Percentiles rank a stretch among this genome's conserved stretches.
Evolutionary conservation across 2,329 filamentous ascomycete genomes (phyloP).

Genomic region (Alternaria tenuissima): DNA sequence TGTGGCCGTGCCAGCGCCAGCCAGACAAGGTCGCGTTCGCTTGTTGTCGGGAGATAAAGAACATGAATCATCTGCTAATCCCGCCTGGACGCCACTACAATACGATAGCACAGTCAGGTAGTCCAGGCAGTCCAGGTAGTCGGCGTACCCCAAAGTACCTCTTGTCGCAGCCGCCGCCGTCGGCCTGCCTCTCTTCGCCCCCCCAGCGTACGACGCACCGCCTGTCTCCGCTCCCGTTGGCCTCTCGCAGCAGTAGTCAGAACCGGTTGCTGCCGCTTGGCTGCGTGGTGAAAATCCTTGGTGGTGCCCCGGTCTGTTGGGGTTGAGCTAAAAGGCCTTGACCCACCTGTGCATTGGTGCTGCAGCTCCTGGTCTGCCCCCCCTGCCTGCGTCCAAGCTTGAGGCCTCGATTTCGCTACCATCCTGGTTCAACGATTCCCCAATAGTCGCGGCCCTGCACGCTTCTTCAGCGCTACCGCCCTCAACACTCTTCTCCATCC

Average conservation of each 20-base stretch:
- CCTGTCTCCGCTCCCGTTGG: slow-evolving; percentile 22
- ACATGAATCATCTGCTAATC: slow-evolving; percentile 11
- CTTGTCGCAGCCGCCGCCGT: slow-evolving; percentile 26
- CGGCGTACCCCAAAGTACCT: slow-evolving; percentile 21
- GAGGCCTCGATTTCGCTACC: slow-evolving; percentile 40
- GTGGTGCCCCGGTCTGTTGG: slow-evolving; percentile 44
- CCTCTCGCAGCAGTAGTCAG: slow-evolving; percentile 13
- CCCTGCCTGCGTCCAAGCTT: slow-evolving; percentile 26
- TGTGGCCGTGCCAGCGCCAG: slow-evolving; percentile 25
- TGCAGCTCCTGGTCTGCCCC: slow-evolving; percentile 22
- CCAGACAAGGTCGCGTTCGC: slow-evolving; percentile 28
- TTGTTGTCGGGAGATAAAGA: slow-evolving; percentile 29
- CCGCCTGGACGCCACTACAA: slow-evolving; percentile 6
- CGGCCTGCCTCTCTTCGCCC: slow-evolving; percentile 17
- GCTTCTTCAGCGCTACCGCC: slow-evolving; percentile 40
- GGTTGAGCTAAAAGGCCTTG: slow-evolving; percentile 31
- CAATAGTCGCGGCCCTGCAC: slow-evolving; percentile 46
- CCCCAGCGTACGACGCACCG: slow-evolving; percentile 13
- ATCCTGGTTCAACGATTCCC: slow-evolving; percentile 38
- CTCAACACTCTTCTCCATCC: slow-evolving; percentile 43
- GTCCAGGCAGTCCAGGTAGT: neutral
- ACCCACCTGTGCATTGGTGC: slow-evolving; percentile 41
- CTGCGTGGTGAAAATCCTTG: slow-evolving; percentile 39
- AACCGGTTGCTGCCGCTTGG: slow-evolving; percentile 44
- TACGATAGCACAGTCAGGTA: neutral